These are phyloP conservation scores for Dioscorea alata DNA, from an alignment of 106 monocot genomes.

Conservation along the genomic window DNA sequence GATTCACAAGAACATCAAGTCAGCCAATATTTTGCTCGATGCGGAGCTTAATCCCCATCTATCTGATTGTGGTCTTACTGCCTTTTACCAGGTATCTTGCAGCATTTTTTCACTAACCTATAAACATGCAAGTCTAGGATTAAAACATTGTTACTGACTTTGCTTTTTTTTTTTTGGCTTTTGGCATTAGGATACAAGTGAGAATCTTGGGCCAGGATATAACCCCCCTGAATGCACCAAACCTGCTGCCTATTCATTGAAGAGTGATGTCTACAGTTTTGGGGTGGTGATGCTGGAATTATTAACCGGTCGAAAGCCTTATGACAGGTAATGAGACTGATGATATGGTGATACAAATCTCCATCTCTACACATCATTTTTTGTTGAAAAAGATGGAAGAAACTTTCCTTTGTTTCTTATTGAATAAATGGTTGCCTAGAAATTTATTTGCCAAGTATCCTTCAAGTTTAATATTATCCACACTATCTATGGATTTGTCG, in stretches of 20 bases:
- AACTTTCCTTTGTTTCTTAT: no score
- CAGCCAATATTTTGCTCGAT: slow-evolving; percentile 81
- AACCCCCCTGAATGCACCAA: slow-evolving; percentile 66
- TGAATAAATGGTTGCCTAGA: no score
- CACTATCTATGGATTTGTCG: no score
- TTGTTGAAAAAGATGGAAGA: background rate
- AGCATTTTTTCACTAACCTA: background rate
- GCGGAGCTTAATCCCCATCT: slow-evolving; percentile 74
- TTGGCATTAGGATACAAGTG: slow-evolving; percentile 34
- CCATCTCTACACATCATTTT: background rate
- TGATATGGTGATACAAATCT: no score
- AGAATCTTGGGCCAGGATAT: slow-evolving; percentile 58
- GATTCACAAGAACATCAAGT: slow-evolving; percentile 84
- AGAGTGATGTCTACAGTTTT: slow-evolving; percentile 91
- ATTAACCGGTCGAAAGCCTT: slow-evolving; percentile 78
- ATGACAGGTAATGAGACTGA: slow-evolving; percentile 52
- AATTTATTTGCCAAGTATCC: no score
- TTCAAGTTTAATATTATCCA: no score
- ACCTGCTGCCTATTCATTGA: slow-evolving; percentile 46
- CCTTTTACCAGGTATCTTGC: slow-evolving; percentile 51
- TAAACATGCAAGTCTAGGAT: background rate
- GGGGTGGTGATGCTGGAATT: slow-evolving; percentile 92
- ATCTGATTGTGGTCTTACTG: slow-evolving; percentile 64
- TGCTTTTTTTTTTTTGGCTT: background rate
- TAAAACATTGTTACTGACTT: background rate